Percentiles rank a stretch among this genome's conserved stretches.
Evolutionary conservation across 768 basidiomycete genomes (phyloP).

Genomic region (Suillus bovinus): DNA sequence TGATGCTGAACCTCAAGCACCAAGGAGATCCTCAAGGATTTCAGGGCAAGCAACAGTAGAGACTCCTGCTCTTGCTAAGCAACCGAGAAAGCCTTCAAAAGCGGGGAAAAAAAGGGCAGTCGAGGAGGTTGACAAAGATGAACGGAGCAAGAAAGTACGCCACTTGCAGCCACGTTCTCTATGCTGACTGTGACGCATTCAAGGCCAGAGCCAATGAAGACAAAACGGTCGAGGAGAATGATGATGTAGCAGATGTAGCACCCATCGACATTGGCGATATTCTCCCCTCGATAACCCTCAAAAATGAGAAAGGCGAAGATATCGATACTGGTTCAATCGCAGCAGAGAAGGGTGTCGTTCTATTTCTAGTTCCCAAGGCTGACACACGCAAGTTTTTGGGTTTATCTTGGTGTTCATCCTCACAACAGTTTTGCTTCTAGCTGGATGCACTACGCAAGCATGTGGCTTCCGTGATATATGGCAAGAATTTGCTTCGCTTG

Average conservation of each 20-base stretch:
- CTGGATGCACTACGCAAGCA: slow-evolving; percentile 91
- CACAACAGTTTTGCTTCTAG: slow-evolving; percentile 35
- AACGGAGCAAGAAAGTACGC: slow-evolving; percentile 37
- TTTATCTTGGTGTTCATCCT: slow-evolving; percentile 9
- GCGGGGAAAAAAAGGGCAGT: slow-evolving; percentile 37
- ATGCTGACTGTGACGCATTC: slow-evolving; percentile 10
- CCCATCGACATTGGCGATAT: slow-evolving; percentile 70
- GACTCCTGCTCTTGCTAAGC: slow-evolving; percentile 23
- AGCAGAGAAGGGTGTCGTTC: slow-evolving; percentile 70
- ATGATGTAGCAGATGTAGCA: slow-evolving; percentile 16
- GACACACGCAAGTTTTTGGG: slow-evolving; percentile 66
- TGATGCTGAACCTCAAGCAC: slow-evolving; percentile 29
- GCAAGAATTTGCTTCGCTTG: slow-evolving; percentile 64
- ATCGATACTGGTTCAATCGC: slow-evolving; percentile 65
- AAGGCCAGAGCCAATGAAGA: slow-evolving; percentile 24
- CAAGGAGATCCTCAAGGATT: slow-evolving; percentile 54
- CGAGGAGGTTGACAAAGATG: slow-evolving; percentile 25
- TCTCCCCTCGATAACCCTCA: slow-evolving; percentile 71
- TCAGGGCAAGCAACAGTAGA: slow-evolving; percentile 43
- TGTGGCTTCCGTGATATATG: slow-evolving; percentile 89
- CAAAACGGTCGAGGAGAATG: slow-evolving; percentile 19
- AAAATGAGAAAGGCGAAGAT: slow-evolving; percentile 85
- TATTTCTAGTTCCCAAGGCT: slow-evolving; percentile 85
- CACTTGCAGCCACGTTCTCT: not conserved
- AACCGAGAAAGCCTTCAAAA: slow-evolving; percentile 25